Evolutionary conservation across 306 rosid species (phyloP), one percentile per base, ranked within the genome.

Genomic region (Calophaca sinica): DNA sequence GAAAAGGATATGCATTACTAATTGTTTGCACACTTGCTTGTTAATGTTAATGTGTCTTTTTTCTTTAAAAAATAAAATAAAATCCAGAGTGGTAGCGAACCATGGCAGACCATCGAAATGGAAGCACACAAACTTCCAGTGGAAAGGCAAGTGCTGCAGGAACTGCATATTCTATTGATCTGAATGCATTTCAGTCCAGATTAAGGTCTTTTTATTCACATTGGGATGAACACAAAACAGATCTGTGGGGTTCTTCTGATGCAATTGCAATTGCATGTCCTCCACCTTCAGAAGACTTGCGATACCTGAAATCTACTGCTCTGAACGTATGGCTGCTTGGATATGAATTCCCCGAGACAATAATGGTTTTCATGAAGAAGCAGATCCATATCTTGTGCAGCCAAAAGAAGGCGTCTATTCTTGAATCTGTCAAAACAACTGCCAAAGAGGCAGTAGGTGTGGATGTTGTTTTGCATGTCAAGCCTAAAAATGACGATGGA

Each of bases 321-420:
- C 84, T 94, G 62, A 89, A 83, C 58, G 84, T 88, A 52, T 94
- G 98, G 97, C 73, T 94, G 69, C 82, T 94, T 9, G 97, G 97
- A 12, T 94, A 88, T 69, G 98, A 94, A 86, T 90, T 94, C 82
- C 98, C 98, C 0, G 98, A 89, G 72, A 94, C 97, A 2, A 87
- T 94, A 14, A 88, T 94, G 92, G 98, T 91, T 15, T 91, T 94
- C 83, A 87, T 71, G 73, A 87, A 87, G 86, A 86, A 85, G 77
- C 93, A 94, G 82, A 87, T 94, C 63, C 97, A 94, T 79, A 77
- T 94, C 58, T 71, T 94, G 76, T 87, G 94, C 83, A 94, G 97
- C 84, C 89, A 88, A 64, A 94, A 91, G 86, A 94, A 94, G 86
- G 96, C 81, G n/a, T 91, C 97, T 66, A 82, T 94, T 52, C 88